Conservation (phyloP, 208 protist species). For the Trypanosoma melophagium region DNA sequence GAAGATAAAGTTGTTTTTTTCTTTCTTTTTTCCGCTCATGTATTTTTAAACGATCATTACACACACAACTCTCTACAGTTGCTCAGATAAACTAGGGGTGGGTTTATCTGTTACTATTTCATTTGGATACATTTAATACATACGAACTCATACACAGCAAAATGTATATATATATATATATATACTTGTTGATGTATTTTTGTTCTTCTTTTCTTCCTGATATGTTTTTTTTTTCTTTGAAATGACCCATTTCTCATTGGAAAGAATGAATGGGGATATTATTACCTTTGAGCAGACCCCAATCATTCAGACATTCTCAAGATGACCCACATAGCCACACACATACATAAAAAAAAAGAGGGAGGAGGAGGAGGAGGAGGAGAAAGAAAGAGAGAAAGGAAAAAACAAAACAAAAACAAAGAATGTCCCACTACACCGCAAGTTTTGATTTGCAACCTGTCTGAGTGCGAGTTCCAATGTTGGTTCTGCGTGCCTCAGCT, state of each 20-base stretch:
- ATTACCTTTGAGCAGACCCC: too few species aligned
- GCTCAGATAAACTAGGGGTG: too few species aligned
- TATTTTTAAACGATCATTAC: too few species aligned
- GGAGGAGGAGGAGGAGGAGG: not conserved
- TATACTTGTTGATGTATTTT: not conserved
- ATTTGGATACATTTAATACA: too few species aligned
- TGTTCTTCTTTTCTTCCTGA: not conserved
- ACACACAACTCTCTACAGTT: too few species aligned
- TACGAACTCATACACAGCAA: too few species aligned
- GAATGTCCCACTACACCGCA: not conserved
- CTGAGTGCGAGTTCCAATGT: not conserved
- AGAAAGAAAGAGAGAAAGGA: constrained; percentile 17
- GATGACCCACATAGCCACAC: not conserved
- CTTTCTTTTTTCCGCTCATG: too few species aligned
- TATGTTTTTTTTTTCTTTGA: not conserved
- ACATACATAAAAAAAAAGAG: not conserved
- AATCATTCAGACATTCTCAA: too few species aligned
- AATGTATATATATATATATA: too few species aligned
- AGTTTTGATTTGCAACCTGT: not conserved
- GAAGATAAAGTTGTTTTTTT: too few species aligned
- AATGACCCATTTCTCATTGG: not conserved
- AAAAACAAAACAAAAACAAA: not conserved
- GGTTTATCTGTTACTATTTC: too few species aligned
- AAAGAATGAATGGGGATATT: too few species aligned
- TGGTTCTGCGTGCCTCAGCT: constrained; percentile 1